phyloP scores from a whole-genome alignment of 1,284 basidiomycete genomes.

The Trametes sp. region DNA sequence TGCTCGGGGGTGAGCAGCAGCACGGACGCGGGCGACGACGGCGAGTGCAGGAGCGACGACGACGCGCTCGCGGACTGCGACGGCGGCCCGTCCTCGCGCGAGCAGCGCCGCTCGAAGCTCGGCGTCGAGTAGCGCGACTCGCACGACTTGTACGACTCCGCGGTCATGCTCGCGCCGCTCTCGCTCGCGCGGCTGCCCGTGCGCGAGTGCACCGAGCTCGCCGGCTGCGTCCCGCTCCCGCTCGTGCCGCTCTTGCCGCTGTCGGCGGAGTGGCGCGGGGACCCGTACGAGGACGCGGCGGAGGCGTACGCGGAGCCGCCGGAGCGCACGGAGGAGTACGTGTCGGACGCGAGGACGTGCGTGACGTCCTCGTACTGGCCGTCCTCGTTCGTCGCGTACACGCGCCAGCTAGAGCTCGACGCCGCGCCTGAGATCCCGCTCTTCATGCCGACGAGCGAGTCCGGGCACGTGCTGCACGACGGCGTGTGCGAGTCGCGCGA shows the following conservation, averaged over 20 bases:
- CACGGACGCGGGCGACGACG: slow-evolving; percentile 25
- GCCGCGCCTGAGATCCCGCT: slow-evolving; percentile 23
- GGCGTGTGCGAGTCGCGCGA: slow-evolving; percentile 28
- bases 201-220: slow-evolving; percentile 9
- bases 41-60: slow-evolving; percentile 25
- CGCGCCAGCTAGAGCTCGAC: slow-evolving; percentile 3
- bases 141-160: slow-evolving; percentile 42
- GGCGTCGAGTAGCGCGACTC: slow-evolving; percentile 41
- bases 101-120: slow-evolving; percentile 28
- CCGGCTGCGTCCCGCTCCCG: slow-evolving; percentile 3
- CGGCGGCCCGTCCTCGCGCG: slow-evolving; percentile 18
- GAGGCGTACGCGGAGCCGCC: slow-evolving; percentile 14
- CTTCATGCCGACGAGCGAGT: slow-evolving; percentile 24
- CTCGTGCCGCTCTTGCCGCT: background rate
- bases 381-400: slow-evolving; percentile 25
- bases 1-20: slow-evolving; percentile 35
- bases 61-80: slow-evolving; percentile 9
- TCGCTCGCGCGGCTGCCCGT: slow-evolving; percentile 33
- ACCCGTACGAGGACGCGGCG: slow-evolving; percentile 12
- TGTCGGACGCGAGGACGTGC: slow-evolving; percentile 36
- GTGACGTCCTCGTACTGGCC: slow-evolving; percentile 40
- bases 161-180: slow-evolving; percentile 37
- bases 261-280: slow-evolving; percentile 9
- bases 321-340: slow-evolving; percentile 26
- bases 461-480: slow-evolving; percentile 30